Evolutionary conservation across 805 yeast species (phyloP).

Genomic region (Yarrowia porcina): DNA sequence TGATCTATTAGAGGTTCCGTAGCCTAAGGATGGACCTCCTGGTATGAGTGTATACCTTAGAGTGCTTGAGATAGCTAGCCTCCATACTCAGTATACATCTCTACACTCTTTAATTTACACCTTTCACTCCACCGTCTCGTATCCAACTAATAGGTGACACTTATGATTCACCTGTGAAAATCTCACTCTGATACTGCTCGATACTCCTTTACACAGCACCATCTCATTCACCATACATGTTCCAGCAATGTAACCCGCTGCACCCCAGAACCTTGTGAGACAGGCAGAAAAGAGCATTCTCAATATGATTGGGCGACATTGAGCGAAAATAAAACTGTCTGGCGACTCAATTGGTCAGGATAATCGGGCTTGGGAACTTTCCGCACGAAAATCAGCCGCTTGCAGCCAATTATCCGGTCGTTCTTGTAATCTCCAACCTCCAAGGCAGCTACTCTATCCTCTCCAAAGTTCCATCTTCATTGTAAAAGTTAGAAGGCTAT

Average conservation of each 20-base stretch:
- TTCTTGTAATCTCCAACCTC: not conserved
- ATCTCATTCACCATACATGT: not conserved
- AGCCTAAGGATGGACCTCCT: no score
- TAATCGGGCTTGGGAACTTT: not conserved
- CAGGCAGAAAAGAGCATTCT: not conserved
- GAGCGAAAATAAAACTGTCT: not conserved
- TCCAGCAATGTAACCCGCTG: not conserved
- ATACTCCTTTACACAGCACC: not conserved
- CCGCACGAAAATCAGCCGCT: not conserved
- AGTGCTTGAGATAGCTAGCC: no score
- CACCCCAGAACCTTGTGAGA: not conserved
- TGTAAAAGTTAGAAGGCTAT: not conserved
- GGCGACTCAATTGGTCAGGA: not conserved
- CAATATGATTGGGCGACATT: not conserved
- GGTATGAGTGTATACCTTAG: no score
- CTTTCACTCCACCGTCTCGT: not conserved
- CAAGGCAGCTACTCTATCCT: conserved; percentile 16
- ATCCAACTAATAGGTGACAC: not conserved
- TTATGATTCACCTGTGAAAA: not conserved
- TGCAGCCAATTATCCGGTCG: not conserved
- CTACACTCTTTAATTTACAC: no score
- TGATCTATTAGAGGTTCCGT: no score
- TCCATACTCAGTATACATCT: no score
- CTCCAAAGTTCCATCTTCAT: not conserved
- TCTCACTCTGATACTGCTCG: not conserved